Percentiles rank a stretch among this genome's conserved stretches.
These are phyloP conservation scores for Mucor mucedo DNA, from an alignment of 371 early-diverging fungal species.

Conservation along the genomic window DNA sequence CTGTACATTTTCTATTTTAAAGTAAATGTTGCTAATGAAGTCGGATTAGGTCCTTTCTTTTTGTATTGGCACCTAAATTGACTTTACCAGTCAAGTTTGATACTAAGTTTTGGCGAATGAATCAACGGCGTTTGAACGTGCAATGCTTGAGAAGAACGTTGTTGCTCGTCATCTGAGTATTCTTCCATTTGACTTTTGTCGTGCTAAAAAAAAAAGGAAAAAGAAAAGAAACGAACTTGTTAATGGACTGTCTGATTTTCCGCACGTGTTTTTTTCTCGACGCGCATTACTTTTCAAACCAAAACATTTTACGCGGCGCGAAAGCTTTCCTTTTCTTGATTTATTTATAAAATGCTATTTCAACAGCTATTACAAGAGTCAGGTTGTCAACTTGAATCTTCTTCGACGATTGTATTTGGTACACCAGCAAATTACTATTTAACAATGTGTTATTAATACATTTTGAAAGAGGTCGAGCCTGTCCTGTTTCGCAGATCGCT, in stretches of 20 bases:
- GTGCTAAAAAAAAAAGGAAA: conserved; percentile 5
- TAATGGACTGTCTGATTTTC: neutral
- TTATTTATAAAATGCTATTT: conserved; percentile 14
- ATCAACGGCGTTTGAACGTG: conserved; percentile 55
- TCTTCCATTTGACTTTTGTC: conserved; percentile 34
- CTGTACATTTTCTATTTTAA: conserved; percentile 76
- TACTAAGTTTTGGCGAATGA: conserved; percentile 49
- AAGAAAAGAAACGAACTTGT: neutral
- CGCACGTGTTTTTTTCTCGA: conserved; percentile 3
- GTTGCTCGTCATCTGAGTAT: conserved; percentile 49
- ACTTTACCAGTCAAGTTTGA: conserved; percentile 48
- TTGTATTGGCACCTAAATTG: neutral
- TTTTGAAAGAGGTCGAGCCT: conserved; percentile 23
- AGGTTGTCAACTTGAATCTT: conserved; percentile 18
- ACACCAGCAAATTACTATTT: neutral
- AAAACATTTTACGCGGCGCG: conserved; percentile 1
- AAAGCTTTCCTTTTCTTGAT: neutral
- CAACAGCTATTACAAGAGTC: conserved; percentile 16
- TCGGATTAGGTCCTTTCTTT: neutral
- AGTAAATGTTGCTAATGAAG: conserved; percentile 64
- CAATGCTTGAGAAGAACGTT: conserved; percentile 33
- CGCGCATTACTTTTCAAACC: neutral
- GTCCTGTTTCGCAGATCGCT: conserved; percentile 41
- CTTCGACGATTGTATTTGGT: conserved; percentile 17
- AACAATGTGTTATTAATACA: neutral